Evolutionary conservation across 805 yeast genomes (phyloP).

Genomic region (Metschnikowia matae): DNA sequence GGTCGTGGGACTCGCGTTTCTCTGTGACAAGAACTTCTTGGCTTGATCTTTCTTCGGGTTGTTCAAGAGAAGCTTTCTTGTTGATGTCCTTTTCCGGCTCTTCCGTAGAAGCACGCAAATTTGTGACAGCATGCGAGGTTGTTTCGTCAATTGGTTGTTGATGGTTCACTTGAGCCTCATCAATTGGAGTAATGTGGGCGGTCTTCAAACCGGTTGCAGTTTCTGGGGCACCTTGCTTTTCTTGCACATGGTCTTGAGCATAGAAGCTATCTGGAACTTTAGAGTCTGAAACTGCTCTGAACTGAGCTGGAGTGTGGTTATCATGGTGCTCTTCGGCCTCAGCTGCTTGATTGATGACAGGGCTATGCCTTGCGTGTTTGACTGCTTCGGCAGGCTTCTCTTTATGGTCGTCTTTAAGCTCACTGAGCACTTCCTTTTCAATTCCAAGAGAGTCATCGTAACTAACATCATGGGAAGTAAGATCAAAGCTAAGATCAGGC

Average conservation of each 20-base stretch:
- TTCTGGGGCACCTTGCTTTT: background rate
- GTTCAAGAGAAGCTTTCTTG: background rate
- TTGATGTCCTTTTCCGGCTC: background rate
- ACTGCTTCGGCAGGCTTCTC: background rate
- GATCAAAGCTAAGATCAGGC: constrained; percentile 37
- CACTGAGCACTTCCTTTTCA: constrained; percentile 27
- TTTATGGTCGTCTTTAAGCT: constrained; percentile 8
- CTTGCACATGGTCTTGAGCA: background rate
- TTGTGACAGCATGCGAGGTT: background rate
- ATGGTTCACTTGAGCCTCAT: background rate
- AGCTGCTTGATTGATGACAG: background rate
- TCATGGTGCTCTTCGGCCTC: background rate
- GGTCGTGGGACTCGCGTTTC: background rate
- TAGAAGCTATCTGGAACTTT: background rate
- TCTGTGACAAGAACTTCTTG: background rate
- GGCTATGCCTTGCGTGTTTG: background rate
- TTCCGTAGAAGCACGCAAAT: background rate
- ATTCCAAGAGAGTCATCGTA: constrained; percentile 38
- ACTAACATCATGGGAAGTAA: constrained; percentile 36
- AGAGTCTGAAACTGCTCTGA: constrained; percentile 1
- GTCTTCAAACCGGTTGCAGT: background rate
- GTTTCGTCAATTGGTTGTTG: background rate
- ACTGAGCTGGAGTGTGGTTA: background rate
- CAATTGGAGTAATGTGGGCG: background rate
- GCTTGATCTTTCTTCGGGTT: background rate